These are phyloP conservation scores for Boletus chippewaensis DNA, from an alignment of 1,284 basidiomycete species.

Conservation along the genomic window DNA sequence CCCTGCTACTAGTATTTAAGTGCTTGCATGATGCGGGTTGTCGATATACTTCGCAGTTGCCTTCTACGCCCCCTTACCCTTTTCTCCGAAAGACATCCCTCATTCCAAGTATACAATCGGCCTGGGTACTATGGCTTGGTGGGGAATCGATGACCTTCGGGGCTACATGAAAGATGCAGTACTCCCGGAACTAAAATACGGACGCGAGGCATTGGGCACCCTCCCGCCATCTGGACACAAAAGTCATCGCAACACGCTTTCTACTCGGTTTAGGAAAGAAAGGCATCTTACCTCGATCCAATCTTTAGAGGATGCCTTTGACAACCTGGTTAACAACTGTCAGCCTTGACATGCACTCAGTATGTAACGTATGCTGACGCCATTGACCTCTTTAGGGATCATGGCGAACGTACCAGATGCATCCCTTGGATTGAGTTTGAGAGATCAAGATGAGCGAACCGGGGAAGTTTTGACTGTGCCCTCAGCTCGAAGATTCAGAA, in stretches of 20 bases:
- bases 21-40: slow-evolving; percentile 2
- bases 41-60: background rate
- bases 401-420: slow-evolving; percentile 25
- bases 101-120: background rate
- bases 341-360: background rate
- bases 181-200: slow-evolving; percentile 36
- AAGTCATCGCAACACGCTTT: slow-evolving; percentile 35
- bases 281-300: slow-evolving; percentile 32
- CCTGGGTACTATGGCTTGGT: slow-evolving; percentile 23
- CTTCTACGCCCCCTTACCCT: background rate
- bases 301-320: slow-evolving; percentile 24
- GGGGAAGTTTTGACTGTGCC: slow-evolving; percentile 32
- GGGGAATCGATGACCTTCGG: slow-evolving; percentile 34
- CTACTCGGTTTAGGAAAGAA: slow-evolving; percentile 32
- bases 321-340: slow-evolving; percentile 29
- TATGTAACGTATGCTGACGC: slow-evolving; percentile 7
- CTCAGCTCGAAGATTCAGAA: slow-evolving; percentile 28
- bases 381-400: slow-evolving; percentile 21
- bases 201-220: slow-evolving; percentile 18
- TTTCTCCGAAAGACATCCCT: background rate
- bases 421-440: slow-evolving; percentile 24
- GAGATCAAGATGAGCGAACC: slow-evolving; percentile 24
- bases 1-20: slow-evolving; percentile 14
- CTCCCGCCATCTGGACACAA: slow-evolving; percentile 33
- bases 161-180: slow-evolving; percentile 35